Conservation (phyloP, 1,139 yeast genomes). For the Citeromyces siamensis region DNA sequence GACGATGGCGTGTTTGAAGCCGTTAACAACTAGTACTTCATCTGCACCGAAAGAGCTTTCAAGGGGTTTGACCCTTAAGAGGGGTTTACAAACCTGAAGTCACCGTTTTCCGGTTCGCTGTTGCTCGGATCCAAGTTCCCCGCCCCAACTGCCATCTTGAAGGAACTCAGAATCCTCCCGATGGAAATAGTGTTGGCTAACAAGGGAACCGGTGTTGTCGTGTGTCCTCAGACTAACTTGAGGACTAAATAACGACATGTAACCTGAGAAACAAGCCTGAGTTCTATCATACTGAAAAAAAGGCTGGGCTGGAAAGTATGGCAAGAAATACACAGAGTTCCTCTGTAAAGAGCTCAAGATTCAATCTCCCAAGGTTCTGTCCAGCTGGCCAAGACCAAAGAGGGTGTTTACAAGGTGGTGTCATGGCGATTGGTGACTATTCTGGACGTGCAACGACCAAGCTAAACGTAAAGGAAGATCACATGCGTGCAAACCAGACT, state of each 20-base stretch:
- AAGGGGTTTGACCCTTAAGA: conserved; percentile 83
- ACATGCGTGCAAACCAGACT: conserved; percentile 68
- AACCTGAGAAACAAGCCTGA: conserved; percentile 88
- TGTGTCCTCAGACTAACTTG: conserved; percentile 98
- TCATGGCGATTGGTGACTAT: conserved; percentile 68
- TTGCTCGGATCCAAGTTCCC: conserved; percentile 78
- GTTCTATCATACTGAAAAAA: conserved; percentile 73
- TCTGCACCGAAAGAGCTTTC: conserved; percentile 95
- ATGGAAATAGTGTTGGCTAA: conserved; percentile 94
- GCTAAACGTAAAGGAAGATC: conserved; percentile 72
- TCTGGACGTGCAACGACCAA: conserved; percentile 86
- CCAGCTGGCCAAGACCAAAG: conserved; percentile 86
- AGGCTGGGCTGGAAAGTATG: conserved; percentile 77
- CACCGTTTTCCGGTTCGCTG: conserved; percentile 51
- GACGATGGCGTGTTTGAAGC: conserved; percentile 87
- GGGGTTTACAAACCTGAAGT: conserved; percentile 60
- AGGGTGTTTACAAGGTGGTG: conserved; percentile 87
- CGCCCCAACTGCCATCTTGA: conserved; percentile 71
- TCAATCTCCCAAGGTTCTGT: conserved; percentile 85
- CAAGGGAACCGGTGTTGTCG: conserved; percentile 99
- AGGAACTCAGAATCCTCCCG: conserved; percentile 76
- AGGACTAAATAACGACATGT: conserved; percentile 77
- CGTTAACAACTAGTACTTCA: conserved; percentile 62
- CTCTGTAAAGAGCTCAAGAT: conserved; percentile 82
- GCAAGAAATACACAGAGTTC: conserved; percentile 78